These are phyloP conservation scores for Phaeosphaeriaceae sp. DNA, from an alignment of 2,329 filamentous ascomycete genomes.

Conservation along the genomic window DNA sequence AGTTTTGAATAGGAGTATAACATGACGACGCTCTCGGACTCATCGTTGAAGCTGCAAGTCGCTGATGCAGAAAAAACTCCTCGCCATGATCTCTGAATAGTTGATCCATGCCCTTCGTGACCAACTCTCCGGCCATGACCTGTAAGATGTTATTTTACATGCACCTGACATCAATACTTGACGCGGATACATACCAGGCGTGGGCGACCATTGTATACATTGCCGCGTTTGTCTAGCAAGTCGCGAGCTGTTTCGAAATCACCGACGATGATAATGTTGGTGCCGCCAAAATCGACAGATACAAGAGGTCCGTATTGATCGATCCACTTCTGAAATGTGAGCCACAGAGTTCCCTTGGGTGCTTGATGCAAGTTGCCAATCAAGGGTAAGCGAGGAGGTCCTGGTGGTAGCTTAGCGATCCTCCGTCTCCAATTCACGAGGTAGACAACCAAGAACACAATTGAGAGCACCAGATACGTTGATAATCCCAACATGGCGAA, in stretches of 20 bases:
- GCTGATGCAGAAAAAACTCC: constrained; percentile 48
- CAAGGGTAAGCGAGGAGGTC: constrained; percentile 36
- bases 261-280: constrained; percentile 51
- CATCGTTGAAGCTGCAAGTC: constrained; percentile 46
- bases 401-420: constrained; percentile 26
- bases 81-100: constrained; percentile 49
- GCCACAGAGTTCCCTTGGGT: constrained; percentile 26
- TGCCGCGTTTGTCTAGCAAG: constrained; percentile 60
- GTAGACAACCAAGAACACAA: background rate
- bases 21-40: constrained; percentile 31
- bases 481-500: background rate
- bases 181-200: constrained; percentile 48
- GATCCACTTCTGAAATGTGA: constrained; percentile 40
- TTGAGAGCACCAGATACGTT: background rate
- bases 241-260: constrained; percentile 58
- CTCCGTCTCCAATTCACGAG: background rate
- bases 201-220: constrained; percentile 55
- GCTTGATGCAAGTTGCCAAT: constrained; percentile 46
- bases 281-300: constrained; percentile 38
- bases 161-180: background rate
- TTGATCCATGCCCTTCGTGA: constrained; percentile 50
- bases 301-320: constrained; percentile 46
- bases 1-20: constrained; percentile 51
- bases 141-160: background rate
- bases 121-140: constrained; percentile 58